Evolutionary conservation across 225 moss, liverwort and hornwort species (phyloP).

Genomic region (Polytrichum commune): DNA sequence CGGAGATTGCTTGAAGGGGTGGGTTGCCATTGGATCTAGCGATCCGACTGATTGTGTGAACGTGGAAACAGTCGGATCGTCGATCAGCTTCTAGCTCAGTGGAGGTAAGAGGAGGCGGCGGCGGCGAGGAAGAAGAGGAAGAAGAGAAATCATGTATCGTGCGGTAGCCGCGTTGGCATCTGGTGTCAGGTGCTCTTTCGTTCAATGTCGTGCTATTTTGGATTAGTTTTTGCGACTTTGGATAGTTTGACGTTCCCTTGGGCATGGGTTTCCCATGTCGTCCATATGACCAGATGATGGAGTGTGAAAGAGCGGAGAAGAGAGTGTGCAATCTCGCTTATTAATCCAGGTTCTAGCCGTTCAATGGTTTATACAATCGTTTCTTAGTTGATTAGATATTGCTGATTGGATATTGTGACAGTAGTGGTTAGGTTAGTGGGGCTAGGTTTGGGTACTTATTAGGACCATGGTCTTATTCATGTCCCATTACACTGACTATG

Average conservation of each 20-base stretch:
- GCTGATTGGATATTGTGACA: too few relatives aligned
- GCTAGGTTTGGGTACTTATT: too few relatives aligned
- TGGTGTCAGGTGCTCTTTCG: slow-evolving; percentile 24
- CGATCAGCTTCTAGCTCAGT: background rate
- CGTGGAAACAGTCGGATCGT: background rate
- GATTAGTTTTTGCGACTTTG: background rate
- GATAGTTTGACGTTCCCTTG: background rate
- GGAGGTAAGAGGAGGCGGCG: background rate
- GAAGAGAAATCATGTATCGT: slow-evolving; percentile 38
- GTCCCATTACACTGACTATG: too few relatives aligned
- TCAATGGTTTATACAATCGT: background rate
- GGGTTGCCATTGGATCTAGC: background rate
- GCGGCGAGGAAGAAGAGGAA: background rate
- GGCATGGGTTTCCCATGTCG: slow-evolving; percentile 3
- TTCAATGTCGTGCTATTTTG: background rate
- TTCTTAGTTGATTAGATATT: background rate
- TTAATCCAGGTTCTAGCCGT: background rate
- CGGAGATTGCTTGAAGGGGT: background rate
- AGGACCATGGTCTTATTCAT: too few relatives aligned
- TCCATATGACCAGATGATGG: slow-evolving; percentile 32
- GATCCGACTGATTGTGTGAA: background rate
- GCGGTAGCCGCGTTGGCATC: slow-evolving; percentile 54
- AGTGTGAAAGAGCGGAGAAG: background rate
- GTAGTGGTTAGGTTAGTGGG: too few relatives aligned
- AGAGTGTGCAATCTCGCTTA: background rate